Conservation (phyloP, 495 filamentous ascomycete genomes). For the Xylaria bambusicola region DNA sequence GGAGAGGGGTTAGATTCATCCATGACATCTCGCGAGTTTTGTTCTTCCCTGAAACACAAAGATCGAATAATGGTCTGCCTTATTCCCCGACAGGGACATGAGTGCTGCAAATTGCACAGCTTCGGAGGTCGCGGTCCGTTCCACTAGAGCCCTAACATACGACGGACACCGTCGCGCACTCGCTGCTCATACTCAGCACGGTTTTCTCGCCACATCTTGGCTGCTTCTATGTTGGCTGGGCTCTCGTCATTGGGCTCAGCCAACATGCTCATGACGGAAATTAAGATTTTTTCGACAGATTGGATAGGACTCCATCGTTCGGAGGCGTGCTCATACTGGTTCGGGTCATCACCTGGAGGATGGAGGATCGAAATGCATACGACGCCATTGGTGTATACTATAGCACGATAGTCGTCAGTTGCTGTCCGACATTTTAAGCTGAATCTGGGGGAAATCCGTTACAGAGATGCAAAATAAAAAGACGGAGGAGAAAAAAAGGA, state of each 20-base stretch:
- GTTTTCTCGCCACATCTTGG: conserved; percentile 96
- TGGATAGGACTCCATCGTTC: conserved; percentile 98
- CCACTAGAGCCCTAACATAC: conserved; percentile 55
- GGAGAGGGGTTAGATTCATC: too few species aligned
- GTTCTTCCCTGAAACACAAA: neutral
- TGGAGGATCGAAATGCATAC: conserved; percentile 99
- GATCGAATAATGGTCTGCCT: conserved; percentile 4
- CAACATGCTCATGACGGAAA: conserved; percentile 98
- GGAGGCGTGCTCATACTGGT: conserved; percentile 95
- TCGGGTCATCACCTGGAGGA: conserved; percentile 96
- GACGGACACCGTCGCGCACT: conserved; percentile 72
- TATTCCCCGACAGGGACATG: neutral
- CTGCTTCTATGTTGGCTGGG: conserved; percentile 96
- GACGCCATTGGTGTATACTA: conserved; percentile 87
- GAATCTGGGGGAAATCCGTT: too few species aligned
- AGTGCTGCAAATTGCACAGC: neutral
- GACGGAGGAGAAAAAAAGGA: neutral
- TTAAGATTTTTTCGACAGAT: conserved; percentile 96
- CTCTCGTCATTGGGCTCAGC: conserved; percentile 98
- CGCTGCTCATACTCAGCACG: conserved; percentile 81
- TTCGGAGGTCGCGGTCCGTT: conserved; percentile 11
- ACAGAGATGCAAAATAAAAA: too few species aligned
- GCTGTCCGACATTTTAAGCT: neutral
- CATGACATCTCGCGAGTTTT: too few species aligned
- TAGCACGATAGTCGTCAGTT: conserved; percentile 2